Conservation (phyloP, 352 stramenopile species). For the Globisporangium paddicum region DNA sequence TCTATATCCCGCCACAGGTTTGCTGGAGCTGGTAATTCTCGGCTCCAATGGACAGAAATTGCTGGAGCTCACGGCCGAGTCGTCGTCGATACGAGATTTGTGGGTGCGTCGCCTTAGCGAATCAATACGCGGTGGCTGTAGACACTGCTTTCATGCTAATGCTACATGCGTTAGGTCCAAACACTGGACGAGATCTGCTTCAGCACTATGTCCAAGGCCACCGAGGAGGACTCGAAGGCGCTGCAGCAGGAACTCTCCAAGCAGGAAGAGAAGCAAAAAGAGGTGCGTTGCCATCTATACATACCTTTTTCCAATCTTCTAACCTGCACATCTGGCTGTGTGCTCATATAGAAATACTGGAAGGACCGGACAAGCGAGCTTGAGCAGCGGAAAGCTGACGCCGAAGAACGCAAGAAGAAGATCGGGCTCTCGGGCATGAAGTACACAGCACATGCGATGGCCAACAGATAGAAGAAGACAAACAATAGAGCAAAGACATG, state of each 20-base stretch:
- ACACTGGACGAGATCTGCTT: constrained; percentile 61
- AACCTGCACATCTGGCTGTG: neutral
- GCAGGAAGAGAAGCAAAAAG: constrained; percentile 58
- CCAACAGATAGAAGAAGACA: constrained; percentile 25
- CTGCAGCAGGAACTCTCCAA: constrained; percentile 49
- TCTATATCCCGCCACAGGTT: constrained; percentile 15
- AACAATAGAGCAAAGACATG: neutral
- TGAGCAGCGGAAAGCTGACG: constrained; percentile 51
- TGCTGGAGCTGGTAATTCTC: constrained; percentile 44
- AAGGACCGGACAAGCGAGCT: constrained; percentile 57
- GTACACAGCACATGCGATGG: constrained; percentile 54
- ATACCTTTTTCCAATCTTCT: neutral
- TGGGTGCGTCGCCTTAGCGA: constrained; percentile 30
- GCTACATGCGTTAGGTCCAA: constrained; percentile 22
- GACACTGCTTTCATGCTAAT: too few relatives aligned
- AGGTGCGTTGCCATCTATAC: too few relatives aligned
- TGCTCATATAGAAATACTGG: constrained; percentile 57
- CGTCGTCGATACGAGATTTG: constrained; percentile 38
- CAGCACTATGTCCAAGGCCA: constrained; percentile 3
- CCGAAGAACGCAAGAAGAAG: constrained; percentile 74
- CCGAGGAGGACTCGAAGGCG: constrained; percentile 27
- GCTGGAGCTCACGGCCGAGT: constrained; percentile 46
- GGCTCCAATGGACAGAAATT: constrained; percentile 53
- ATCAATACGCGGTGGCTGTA: too few relatives aligned
- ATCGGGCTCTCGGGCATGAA: constrained; percentile 71